phyloP scores from a whole-genome alignment of 2,329 filamentous ascomycete genomes.

The Fusarium graminum region DNA sequence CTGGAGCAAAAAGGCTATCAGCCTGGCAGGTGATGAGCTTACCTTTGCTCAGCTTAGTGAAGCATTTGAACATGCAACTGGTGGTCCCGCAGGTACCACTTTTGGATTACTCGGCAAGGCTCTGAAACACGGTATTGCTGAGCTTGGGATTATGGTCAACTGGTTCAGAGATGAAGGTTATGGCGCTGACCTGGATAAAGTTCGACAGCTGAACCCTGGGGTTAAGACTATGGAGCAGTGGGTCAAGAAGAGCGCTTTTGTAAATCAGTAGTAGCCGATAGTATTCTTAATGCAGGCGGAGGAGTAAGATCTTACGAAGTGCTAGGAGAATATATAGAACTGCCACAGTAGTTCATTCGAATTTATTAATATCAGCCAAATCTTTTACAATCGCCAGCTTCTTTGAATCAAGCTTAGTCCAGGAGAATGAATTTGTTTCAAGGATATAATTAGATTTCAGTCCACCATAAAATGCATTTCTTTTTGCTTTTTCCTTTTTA shows the following conservation, averaged over 20 bases:
- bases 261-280: background rate
- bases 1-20: constrained; percentile 19
- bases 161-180: constrained; percentile 40
- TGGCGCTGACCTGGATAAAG: constrained; percentile 18
- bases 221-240: constrained; percentile 31
- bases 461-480: too few relatives aligned
- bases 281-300: background rate
- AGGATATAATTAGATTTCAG: too few relatives aligned
- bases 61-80: constrained; percentile 22
- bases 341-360: background rate
- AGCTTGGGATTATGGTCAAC: constrained; percentile 32
- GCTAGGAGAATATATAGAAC: background rate
- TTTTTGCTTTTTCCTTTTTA: too few relatives aligned
- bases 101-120: constrained; percentile 29
- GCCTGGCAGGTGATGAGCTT: constrained; percentile 27
- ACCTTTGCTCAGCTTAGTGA: constrained; percentile 29
- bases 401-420: too few relatives aligned
- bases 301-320: background rate
- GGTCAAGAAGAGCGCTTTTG: constrained; percentile 31
- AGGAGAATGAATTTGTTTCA: too few relatives aligned
- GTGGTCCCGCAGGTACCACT: constrained; percentile 14
- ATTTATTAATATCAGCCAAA: background rate
- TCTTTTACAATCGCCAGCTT: background rate
- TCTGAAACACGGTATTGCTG: constrained; percentile 20
- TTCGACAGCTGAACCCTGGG: constrained; percentile 28